Percentiles rank a stretch among this genome's conserved stretches.
phyloP scores from a whole-genome alignment of 2,329 filamentous ascomycete species.

The Ascochyta viciae-villosae region DNA sequence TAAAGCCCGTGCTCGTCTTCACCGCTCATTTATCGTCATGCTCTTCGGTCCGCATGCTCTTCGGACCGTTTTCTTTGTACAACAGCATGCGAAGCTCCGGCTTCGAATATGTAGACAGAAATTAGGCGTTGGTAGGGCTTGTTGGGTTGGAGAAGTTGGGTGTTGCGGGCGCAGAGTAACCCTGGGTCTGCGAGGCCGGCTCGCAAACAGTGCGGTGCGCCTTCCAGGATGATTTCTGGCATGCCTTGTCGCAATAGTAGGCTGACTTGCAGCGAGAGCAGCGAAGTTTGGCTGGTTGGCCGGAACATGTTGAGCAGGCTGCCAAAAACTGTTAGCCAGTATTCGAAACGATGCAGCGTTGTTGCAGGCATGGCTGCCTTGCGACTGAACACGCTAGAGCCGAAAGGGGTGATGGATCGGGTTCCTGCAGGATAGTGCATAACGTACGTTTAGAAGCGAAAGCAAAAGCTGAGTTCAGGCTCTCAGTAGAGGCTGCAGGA shows the following conservation, averaged over 20 bases:
- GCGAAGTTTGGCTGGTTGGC: constrained; percentile 32
- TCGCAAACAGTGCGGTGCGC: constrained; percentile 57
- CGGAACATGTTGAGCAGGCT: constrained; percentile 38
- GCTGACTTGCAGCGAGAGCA: constrained; percentile 59
- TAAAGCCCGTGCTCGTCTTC: constrained; percentile 20
- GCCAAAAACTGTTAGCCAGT: constrained; percentile 4
- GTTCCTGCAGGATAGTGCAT: constrained; percentile 37
- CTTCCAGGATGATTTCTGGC: constrained; percentile 62
- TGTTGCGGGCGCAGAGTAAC: constrained; percentile 33
- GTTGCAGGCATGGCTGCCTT: constrained; percentile 11
- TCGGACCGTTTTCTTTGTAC: constrained; percentile 17
- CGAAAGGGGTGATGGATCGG: constrained; percentile 28
- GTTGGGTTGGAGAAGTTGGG: constrained; percentile 38
- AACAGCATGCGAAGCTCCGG: constrained; percentile 12
- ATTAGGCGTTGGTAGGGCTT: constrained; percentile 32
- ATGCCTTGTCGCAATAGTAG: constrained; percentile 60
- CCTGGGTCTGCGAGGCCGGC: constrained; percentile 31
- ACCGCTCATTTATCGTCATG: constrained; percentile 18
- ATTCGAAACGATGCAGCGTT: neutral
- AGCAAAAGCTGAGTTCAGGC: constrained; percentile 29
- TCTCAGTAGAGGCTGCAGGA: constrained; percentile 35
- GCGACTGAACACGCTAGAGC: constrained; percentile 18
- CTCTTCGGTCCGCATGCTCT: constrained; percentile 12
- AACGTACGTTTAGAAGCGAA: constrained; percentile 37
- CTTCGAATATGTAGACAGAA: constrained; percentile 9